Evolutionary conservation across 1,284 basidiomycete genomes (phyloP), one percentile per base, ranked within the genome.

Genomic region (Boletus semigastroideus): DNA sequence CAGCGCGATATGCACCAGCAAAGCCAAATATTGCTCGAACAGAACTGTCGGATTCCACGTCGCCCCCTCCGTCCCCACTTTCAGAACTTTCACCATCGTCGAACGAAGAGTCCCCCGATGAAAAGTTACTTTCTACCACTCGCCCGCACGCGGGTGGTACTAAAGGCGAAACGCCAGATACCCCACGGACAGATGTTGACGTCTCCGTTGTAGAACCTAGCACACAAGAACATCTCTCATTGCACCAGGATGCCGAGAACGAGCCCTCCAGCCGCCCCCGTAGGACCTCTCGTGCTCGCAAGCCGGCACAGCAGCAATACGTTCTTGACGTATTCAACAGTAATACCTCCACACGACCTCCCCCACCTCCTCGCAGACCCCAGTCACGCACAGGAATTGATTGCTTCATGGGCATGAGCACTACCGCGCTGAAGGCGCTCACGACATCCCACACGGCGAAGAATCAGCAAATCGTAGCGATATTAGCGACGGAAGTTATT

Each of bases 381-480:
- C 58, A 68, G 28, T 53, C 70, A 27, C 71, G 66, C 31, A 59
- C 67, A 30, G 79, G 79, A 42, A 70, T 69, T 8, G 73, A 73
- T 38, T 70, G 69, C 17, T 86, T 87, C 61, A 73, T 74, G 46
- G 80, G 82, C 22, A 83, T 89, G 80, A 86, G 76, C 45, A 79
- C 80, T 12, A 74, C 79, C 2, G 84, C 86, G 11, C 71, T 91
- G 48, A 84, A 80, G 62, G 76, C 82, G 28, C 75, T 91, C 45
- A 91, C 88, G 6, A 76, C 74, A 16, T 76, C 79, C 33, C 90
- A 91, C 65, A 91, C 88, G 5, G 68, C 72, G 42, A 80, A 72
- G 62, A 91, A 91, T 59, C 86, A 91, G 68, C 72, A 76, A 44
- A 87, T 84, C 49, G 60, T 83, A 27, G 75, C 76, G 4, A 53